phyloP scores from a whole-genome alignment of 202 grass and related monocot species.

The Carex arenaria region DNA sequence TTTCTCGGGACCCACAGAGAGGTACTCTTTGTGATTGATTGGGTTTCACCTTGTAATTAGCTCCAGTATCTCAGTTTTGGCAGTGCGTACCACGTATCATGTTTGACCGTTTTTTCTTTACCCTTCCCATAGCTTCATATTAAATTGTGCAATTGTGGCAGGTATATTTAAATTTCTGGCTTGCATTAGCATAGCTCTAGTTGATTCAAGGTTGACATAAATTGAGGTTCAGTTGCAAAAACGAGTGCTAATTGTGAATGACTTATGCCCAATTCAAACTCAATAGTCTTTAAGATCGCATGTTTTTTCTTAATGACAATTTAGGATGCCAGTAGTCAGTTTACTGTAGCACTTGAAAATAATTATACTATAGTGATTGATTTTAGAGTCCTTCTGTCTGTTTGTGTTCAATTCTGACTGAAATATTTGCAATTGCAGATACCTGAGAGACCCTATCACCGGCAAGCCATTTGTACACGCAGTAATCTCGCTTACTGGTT shows the following conservation, averaged over 20 bases:
- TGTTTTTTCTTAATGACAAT: not conserved
- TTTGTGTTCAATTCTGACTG: not conserved
- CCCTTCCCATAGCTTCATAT: not conserved
- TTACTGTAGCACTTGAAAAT: not conserved
- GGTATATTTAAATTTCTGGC: not conserved
- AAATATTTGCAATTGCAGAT: slow-evolving; percentile 21
- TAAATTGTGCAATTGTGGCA: not conserved
- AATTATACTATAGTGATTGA: not conserved
- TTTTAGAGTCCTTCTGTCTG: not conserved
- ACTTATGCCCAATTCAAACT: not conserved
- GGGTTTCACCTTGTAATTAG: not conserved
- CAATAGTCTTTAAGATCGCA: not conserved
- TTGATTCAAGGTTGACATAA: slow-evolving; percentile 1
- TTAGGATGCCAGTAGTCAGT: not conserved
- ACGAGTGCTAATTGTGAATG: not conserved
- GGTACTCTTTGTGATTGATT: slow-evolving; percentile 29
- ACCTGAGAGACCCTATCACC: slow-evolving; percentile 60
- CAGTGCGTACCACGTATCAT: not conserved
- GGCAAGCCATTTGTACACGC: slow-evolving; percentile 76
- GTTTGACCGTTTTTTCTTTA: not conserved
- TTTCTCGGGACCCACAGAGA: slow-evolving; percentile 57
- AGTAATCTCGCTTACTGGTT: slow-evolving; percentile 95
- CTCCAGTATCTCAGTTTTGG: not conserved
- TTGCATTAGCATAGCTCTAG: not conserved
- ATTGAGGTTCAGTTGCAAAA: slow-evolving; percentile 1